These are phyloP conservation scores for Fusarium sororula DNA, from an alignment of 2,329 filamentous ascomycete genomes.

Conservation along the genomic window DNA sequence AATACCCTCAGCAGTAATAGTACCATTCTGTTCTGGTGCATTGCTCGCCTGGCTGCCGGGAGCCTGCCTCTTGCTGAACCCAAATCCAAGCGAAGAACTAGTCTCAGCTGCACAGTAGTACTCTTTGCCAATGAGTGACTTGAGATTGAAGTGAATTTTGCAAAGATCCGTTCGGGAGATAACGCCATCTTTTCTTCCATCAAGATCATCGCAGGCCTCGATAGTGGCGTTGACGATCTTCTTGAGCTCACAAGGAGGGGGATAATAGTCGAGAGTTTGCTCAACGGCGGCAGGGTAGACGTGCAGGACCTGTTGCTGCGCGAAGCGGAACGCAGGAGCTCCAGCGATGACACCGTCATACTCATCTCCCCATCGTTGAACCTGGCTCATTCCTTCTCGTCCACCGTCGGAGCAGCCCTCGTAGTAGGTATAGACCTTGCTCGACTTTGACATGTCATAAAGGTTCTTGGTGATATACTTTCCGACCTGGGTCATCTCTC, in stretches of 20 bases:
- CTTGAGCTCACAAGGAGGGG: neutral
- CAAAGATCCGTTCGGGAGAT: constrained; percentile 5
- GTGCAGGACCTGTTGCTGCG: neutral
- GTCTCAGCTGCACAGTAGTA: constrained; percentile 4
- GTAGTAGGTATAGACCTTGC: constrained; percentile 61
- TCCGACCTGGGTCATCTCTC: constrained; percentile 57
- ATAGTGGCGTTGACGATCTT: constrained; percentile 23
- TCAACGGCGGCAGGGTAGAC: neutral
- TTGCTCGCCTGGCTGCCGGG: neutral
- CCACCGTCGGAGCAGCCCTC: constrained; percentile 59
- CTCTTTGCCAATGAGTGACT: neutral
- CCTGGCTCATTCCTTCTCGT: constrained; percentile 52
- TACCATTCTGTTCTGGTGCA: neutral
- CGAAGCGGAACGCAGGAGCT: constrained; percentile 37
- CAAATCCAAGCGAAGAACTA: constrained; percentile 2
- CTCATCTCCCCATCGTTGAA: constrained; percentile 29
- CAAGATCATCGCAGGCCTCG: constrained; percentile 2
- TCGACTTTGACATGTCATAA: neutral
- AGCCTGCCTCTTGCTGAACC: constrained; percentile 1
- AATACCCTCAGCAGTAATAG: neutral
- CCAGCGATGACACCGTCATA: constrained; percentile 31
- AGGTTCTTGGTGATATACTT: constrained; percentile 41
- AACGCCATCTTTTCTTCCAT: constrained; percentile 1
- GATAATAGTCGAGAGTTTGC: neutral
- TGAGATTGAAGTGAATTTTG: constrained; percentile 2